Evolutionary conservation across 2,329 filamentous ascomycete genomes (phyloP).

Genomic region (Ophiostoma perfectum): DNA sequence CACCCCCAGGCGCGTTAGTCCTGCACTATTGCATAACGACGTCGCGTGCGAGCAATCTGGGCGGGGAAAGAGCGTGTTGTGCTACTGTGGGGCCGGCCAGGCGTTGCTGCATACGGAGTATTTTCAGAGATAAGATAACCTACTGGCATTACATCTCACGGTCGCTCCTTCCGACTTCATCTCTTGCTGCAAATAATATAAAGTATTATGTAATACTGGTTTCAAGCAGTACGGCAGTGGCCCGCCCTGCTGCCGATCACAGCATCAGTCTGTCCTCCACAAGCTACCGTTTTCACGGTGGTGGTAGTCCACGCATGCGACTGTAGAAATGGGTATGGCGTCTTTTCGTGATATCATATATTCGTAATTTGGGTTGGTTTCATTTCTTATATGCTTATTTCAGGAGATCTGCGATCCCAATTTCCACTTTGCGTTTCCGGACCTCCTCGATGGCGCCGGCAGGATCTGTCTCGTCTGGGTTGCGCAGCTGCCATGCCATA

Average conservation of each 20-base stretch:
- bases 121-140: not conserved
- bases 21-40: not conserved
- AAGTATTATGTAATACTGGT: not conserved
- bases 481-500: slow-evolving; percentile 80
- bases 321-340: too few relatives aligned
- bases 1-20: not conserved
- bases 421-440: slow-evolving; percentile 44
- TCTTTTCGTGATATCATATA: too few relatives aligned
- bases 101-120: not conserved
- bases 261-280: too few relatives aligned
- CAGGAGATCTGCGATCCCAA: slow-evolving; percentile 38
- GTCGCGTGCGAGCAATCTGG: not conserved
- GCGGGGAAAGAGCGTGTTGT: not conserved
- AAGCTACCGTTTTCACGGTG: too few relatives aligned
- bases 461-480: slow-evolving; percentile 61
- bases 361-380: too few relatives aligned
- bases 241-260: too few relatives aligned
- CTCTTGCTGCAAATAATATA: not conserved
- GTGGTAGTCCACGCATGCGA: too few relatives aligned
- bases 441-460: slow-evolving; percentile 57
- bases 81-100: not conserved
- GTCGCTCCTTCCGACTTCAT: not conserved
- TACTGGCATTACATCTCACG: not conserved
- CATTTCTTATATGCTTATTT: not conserved
- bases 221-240: not conserved